phyloP scores from a whole-genome alignment of 2,329 filamentous ascomycete species.

The Phialocephala sp. region DNA sequence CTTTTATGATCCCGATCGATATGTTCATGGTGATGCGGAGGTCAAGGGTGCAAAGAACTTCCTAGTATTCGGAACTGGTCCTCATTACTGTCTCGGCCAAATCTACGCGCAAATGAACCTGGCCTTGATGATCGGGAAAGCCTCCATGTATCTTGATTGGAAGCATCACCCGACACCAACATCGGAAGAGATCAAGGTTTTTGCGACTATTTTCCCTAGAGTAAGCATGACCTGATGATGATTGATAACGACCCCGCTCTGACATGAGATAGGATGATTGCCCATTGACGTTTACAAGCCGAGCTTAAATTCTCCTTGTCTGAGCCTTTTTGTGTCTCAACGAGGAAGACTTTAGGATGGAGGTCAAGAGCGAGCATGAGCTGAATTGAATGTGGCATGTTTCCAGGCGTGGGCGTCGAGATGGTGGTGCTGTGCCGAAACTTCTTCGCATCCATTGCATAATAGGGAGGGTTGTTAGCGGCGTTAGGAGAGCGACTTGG shows the following conservation, averaged over 20 bases:
- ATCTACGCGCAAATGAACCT: slow-evolving; percentile 89
- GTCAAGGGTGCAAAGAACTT: slow-evolving; percentile 88
- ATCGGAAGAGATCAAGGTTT: slow-evolving; percentile 97
- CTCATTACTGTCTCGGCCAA: slow-evolving; percentile 96
- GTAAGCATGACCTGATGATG: slow-evolving; percentile 55
- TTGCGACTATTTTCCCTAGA: slow-evolving; percentile 97
- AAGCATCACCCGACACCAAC: slow-evolving; percentile 80
- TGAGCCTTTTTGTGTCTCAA: neutral
- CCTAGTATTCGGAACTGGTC: slow-evolving; percentile 92
- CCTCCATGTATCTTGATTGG: slow-evolving; percentile 87
- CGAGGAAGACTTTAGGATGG: neutral
- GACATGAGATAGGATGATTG: slow-evolving; percentile 72
- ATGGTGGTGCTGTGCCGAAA: neutral
- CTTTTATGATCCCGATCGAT: slow-evolving; percentile 86
- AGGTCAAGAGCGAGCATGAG: neutral
- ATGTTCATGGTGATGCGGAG: slow-evolving; percentile 85
- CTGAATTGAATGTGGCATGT: neutral
- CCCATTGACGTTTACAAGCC: slow-evolving; percentile 69
- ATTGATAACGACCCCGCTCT: slow-evolving; percentile 26
- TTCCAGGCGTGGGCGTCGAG: neutral
- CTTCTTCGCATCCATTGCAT: slow-evolving; percentile 2
- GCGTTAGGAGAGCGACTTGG: neutral
- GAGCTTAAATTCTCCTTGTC: slow-evolving; percentile 25
- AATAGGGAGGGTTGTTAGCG: neutral
- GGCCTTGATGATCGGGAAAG: slow-evolving; percentile 89